Evolutionary conservation across 139 green algal species (phyloP).

Genomic region (Haematococcus lacustris): DNA sequence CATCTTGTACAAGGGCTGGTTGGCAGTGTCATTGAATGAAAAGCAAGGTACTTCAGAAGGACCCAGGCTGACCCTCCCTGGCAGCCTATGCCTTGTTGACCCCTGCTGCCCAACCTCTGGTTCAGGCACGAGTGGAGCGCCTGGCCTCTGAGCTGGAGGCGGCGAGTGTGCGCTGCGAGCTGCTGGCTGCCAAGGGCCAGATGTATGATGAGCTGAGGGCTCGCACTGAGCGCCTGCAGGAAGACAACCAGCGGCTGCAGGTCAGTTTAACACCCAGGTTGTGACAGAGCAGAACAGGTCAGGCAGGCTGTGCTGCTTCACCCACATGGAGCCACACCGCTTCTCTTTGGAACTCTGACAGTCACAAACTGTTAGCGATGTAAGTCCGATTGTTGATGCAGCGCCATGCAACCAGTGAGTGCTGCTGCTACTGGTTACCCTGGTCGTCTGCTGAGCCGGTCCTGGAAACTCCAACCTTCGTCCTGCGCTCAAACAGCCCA

Average conservation of each 20-base stretch:
- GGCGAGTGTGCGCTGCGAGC: slow-evolving; percentile 22
- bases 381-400: no score
- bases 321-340: no score
- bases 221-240: slow-evolving; percentile 14
- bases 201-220: slow-evolving; percentile 40
- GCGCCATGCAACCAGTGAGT: no score
- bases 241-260: slow-evolving; percentile 32
- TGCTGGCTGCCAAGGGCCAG: slow-evolving; percentile 31
- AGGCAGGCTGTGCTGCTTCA: no score
- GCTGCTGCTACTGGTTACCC: no score
- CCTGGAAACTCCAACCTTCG: no score
- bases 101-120: not conserved
- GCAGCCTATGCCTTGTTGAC: not conserved
- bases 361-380: no score
- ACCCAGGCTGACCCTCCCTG: not conserved
- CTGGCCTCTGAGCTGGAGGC: slow-evolving; percentile 34
- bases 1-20: not conserved
- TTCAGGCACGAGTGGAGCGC: slow-evolving; percentile 27
- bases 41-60: not conserved
- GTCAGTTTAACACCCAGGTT: not conserved
- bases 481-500: no score
- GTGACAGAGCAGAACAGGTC: no score
- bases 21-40: not conserved
- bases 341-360: no score
- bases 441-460: no score